phyloP scores from a whole-genome alignment of 352 stramenopile species.

The Globisporangium spinosum region DNA sequence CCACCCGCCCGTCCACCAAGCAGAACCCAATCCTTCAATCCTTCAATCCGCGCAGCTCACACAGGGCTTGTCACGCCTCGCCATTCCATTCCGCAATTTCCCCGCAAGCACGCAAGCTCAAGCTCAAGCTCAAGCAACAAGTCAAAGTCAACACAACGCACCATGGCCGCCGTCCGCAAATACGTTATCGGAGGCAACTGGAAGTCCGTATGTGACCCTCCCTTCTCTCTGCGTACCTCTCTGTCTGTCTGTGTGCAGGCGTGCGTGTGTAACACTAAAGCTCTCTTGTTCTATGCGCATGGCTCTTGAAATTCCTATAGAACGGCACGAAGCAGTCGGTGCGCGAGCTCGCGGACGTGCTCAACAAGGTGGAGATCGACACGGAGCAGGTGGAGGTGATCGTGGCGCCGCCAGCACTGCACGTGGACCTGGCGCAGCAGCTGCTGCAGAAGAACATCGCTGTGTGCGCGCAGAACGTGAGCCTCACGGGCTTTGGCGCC shows the following conservation, averaged over 20 bases:
- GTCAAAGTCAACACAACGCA: too few species aligned
- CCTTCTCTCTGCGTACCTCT: too few species aligned
- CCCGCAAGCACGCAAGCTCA: background rate
- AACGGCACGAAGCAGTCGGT: constrained; percentile 81
- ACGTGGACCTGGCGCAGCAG: constrained; percentile 51
- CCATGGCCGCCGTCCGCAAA: constrained; percentile 31
- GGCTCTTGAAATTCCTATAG: constrained; percentile 15
- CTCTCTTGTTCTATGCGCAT: background rate
- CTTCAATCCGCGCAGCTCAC: background rate
- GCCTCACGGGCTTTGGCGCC: constrained; percentile 82
- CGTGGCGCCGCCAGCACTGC: constrained; percentile 72
- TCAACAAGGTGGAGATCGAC: constrained; percentile 70
- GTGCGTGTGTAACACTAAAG: background rate
- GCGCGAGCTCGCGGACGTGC: constrained; percentile 71
- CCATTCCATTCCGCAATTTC: background rate
- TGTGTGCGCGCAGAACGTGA: constrained; percentile 81
- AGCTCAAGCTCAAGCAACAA: background rate
- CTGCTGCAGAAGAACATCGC: constrained; percentile 56
- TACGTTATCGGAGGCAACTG: constrained; percentile 93
- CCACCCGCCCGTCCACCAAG: background rate
- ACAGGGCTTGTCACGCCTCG: background rate
- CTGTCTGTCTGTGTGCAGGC: background rate
- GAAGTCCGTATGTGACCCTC: constrained; percentile 73
- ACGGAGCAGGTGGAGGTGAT: constrained; percentile 69
- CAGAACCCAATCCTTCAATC: background rate